Evolutionary conservation across 257 asterid species (phyloP).

Genomic region (Solanum sejunctum): DNA sequence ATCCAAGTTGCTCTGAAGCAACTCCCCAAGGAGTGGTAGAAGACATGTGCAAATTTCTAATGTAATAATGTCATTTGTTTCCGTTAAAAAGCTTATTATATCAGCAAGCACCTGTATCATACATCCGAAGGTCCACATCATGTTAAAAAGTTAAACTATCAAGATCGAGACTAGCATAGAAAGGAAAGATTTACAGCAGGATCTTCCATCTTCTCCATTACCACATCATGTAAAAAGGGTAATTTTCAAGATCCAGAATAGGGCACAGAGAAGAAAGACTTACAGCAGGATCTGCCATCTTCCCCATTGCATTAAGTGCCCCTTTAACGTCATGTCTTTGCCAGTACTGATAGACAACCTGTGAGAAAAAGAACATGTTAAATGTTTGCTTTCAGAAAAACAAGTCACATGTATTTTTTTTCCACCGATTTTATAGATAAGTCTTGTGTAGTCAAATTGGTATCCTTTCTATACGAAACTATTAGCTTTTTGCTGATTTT

Average conservation of each 20-base stretch:
- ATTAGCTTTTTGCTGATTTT: background rate
- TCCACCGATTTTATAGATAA: background rate
- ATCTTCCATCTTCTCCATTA: slow-evolving; percentile 68
- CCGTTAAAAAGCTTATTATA: slow-evolving; percentile 59
- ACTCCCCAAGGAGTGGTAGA: slow-evolving; percentile 70
- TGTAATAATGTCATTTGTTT: slow-evolving; percentile 60
- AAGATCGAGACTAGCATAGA: background rate
- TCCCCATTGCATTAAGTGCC: slow-evolving; percentile 56
- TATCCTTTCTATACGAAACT: background rate
- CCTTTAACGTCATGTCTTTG: slow-evolving; percentile 84
- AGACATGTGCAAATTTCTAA: slow-evolving; percentile 76
- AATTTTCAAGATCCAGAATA: background rate
- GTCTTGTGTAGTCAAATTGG: background rate
- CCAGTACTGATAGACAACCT: slow-evolving; percentile 74
- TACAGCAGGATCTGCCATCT: slow-evolving; percentile 83
- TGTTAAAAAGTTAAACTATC: background rate
- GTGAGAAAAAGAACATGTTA: slow-evolving; percentile 4
- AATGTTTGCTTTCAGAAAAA: background rate
- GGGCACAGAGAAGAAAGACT: background rate
- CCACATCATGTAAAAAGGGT: background rate
- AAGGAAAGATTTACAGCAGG: slow-evolving; percentile 34
- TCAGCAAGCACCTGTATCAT: slow-evolving; percentile 85
- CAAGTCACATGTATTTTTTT: background rate
- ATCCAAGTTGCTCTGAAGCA: slow-evolving; percentile 65
- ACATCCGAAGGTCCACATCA: background rate